A percentile compares a stretch with the other conserved stretches of the same genome.
Evolutionary conservation across 1,139 yeast genomes (phyloP).

Genomic region (Kodamaea derodonti): DNA sequence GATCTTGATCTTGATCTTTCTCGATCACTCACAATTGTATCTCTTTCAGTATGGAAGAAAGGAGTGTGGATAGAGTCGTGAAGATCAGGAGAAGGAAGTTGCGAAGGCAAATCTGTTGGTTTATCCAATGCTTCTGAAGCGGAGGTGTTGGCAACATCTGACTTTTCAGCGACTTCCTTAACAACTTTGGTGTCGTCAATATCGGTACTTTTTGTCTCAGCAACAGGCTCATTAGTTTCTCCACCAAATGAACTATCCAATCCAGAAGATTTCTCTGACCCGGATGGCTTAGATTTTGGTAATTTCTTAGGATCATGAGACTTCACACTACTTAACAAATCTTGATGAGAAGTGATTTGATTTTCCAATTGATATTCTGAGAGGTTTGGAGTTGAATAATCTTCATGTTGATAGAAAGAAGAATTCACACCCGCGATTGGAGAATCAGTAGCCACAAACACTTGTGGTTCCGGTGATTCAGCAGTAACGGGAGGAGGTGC

Average conservation of each 20-base stretch:
- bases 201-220: conserved; percentile 1
- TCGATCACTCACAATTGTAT: conserved; percentile 27
- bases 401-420: conserved; percentile 21
- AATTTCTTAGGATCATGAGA: conserved; percentile 39
- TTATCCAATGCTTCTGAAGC: neutral
- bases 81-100: neutral
- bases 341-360: conserved; percentile 36
- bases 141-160: neutral
- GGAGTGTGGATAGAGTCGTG: conserved; percentile 39
- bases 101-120: neutral
- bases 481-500: neutral
- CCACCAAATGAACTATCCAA: conserved; percentile 3
- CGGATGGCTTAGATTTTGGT: conserved; percentile 20
- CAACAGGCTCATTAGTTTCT: conserved; percentile 1
- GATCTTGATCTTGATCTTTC: conserved; percentile 25
- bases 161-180: neutral
- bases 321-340: conserved; percentile 32
- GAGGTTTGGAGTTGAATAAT: conserved; percentile 45
- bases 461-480: no score
- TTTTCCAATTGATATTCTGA: conserved; percentile 45
- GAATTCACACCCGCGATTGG: conserved; percentile 6
- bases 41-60: conserved; percentile 37
- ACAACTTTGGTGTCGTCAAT: neutral
- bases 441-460: conserved; percentile 7
- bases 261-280: conserved; percentile 1